Conservation (phyloP, 208 protist species). For the Crithidia bombi region DNA sequence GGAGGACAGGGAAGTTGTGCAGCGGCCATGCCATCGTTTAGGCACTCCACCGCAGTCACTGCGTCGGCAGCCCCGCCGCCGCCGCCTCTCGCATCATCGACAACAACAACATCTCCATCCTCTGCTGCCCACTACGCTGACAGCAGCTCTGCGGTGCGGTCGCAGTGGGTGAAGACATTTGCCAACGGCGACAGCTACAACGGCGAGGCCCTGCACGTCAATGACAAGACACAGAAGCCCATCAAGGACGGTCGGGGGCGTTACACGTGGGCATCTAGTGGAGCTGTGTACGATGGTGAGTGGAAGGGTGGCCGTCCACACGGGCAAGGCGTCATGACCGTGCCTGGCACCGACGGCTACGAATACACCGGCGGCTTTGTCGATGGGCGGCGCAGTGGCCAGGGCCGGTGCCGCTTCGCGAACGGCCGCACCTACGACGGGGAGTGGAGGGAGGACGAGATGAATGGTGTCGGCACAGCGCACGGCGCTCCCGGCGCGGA, state of each 20-base stretch:
- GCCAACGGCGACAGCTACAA: conserved; percentile 73
- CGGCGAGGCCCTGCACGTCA: conserved; percentile 64
- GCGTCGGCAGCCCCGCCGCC: conserved; percentile 1
- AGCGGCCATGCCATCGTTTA: not conserved
- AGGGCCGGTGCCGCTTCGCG: conserved; percentile 70
- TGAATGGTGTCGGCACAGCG: conserved; percentile 78
- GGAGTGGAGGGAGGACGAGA: conserved; percentile 81
- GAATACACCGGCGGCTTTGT: conserved; percentile 66
- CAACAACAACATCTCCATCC: no score
- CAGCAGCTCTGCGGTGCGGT: conserved; percentile 24
- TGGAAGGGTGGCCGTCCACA: conserved; percentile 64
- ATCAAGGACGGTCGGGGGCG: conserved; percentile 68
- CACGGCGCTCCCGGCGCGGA: conserved; percentile 52
- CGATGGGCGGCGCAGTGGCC: conserved; percentile 64
- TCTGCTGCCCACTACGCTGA: no score
- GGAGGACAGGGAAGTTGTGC: not conserved
- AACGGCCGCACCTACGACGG: conserved; percentile 82
- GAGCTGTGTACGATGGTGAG: conserved; percentile 61
- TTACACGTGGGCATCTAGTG: conserved; percentile 63
- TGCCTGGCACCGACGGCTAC: conserved; percentile 66
- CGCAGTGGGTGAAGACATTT: conserved; percentile 66
- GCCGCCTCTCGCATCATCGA: not conserved
- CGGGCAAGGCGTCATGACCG: conserved; percentile 58
- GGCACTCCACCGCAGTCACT: not conserved
- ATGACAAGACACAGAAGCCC: conserved; percentile 52